Evolutionary conservation across 2,329 filamentous ascomycete genomes (phyloP).

Genomic region (Fusarium verrucosum): DNA sequence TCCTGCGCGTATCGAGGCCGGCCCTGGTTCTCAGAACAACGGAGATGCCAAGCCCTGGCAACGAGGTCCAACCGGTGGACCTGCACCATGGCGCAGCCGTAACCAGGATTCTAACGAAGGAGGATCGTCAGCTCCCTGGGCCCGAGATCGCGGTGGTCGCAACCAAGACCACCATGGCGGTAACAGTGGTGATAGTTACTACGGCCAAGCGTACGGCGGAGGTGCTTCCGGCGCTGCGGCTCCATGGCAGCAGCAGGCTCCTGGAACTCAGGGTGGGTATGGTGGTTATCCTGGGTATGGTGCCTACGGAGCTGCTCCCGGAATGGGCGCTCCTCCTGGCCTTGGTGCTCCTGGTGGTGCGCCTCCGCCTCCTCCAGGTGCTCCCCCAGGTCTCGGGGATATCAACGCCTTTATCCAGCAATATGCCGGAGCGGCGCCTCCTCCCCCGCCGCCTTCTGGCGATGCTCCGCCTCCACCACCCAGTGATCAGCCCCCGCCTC

Average conservation of each 20-base stretch:
- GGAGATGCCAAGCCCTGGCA: conserved; percentile 85
- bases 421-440: conserved; percentile 63
- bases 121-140: conserved; percentile 67
- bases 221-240: conserved; percentile 43
- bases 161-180: conserved; percentile 52
- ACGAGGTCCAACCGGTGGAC: conserved; percentile 81
- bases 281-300: conserved; percentile 59
- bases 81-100: conserved; percentile 80
- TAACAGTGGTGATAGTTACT: conserved; percentile 45
- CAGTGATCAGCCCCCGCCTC: conserved; percentile 69
- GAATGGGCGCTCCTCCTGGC: conserved; percentile 54
- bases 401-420: conserved; percentile 74
- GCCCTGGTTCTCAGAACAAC: conserved; percentile 68
- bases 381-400: conserved; percentile 65
- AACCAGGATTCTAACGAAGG: conserved; percentile 61
- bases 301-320: conserved; percentile 59
- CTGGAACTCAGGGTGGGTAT: conserved; percentile 66
- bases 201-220: conserved; percentile 45
- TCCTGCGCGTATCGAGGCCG: conserved; percentile 86
- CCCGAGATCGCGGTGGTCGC: conserved; percentile 66
- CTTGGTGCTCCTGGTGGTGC: conserved; percentile 57
- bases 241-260: conserved; percentile 68
- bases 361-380: conserved; percentile 54
- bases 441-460: conserved; percentile 68
- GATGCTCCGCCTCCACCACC: conserved; percentile 70